These are phyloP conservation scores for Termitomyces sp. DNA, from an alignment of 768 basidiomycete species.

Conservation along the genomic window DNA sequence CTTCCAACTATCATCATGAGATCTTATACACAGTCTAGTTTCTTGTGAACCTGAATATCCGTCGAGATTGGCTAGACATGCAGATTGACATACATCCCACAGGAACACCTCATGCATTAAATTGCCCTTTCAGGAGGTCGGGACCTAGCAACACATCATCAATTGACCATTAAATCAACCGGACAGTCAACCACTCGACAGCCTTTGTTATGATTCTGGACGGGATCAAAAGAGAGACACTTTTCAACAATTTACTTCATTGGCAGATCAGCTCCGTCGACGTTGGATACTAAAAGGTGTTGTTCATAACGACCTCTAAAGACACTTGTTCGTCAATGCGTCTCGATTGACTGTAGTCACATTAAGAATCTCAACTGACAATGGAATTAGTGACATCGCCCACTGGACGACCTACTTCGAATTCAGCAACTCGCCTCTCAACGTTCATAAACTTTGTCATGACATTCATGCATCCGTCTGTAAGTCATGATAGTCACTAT, in stretches of 20 bases:
- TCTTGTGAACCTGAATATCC: conserved; percentile 19
- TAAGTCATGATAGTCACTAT: no score
- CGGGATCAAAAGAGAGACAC: background rate
- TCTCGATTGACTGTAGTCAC: background rate
- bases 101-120: conserved; percentile 36
- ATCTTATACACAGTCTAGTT: no score
- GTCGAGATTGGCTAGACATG: conserved; percentile 33
- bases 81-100: conserved; percentile 54
- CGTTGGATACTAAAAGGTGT: no score
- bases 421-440: background rate
- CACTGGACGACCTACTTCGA: no score
- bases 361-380: background rate
- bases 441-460: background rate
- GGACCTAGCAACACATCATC: conserved; percentile 27
- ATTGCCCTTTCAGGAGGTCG: conserved; percentile 37
- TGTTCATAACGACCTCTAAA: background rate
- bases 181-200: conserved; percentile 45
- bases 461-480: no score
- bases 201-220: conserved; percentile 35
- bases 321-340: background rate
- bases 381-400: background rate
- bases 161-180: conserved; percentile 46
- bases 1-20: no score
- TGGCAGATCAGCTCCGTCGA: no score
- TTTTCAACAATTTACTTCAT: background rate